Evolutionary conservation across 2,329 filamentous ascomycete species (phyloP).

Genomic region (Onygenales sp.): DNA sequence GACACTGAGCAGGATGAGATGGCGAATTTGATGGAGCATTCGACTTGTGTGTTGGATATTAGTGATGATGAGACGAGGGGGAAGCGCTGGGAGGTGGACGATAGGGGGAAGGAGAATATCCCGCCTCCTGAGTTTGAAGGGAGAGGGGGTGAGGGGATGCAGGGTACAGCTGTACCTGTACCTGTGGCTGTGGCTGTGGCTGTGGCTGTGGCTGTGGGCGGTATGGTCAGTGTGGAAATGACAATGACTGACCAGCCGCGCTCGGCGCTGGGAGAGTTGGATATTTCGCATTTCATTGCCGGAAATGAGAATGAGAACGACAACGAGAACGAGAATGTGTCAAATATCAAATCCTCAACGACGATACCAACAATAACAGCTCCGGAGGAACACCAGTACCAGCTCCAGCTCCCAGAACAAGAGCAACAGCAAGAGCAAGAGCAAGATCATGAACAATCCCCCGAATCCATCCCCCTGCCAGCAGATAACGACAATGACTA

Average conservation of each 20-base stretch:
- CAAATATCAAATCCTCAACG: not conserved
- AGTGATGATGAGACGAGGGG: constrained; percentile 62
- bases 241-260: constrained; percentile 57
- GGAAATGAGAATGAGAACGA: constrained; percentile 46
- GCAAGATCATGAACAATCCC: not conserved
- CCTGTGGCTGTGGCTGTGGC: constrained; percentile 6
- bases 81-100: constrained; percentile 46
- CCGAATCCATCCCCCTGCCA: not conserved
- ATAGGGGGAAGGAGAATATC: constrained; percentile 84
- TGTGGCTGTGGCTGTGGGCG: constrained; percentile 11
- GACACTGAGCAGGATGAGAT: constrained; percentile 85
- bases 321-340: not conserved
- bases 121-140: constrained; percentile 48
- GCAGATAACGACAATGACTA: not conserved
- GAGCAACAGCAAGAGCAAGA: not conserved
- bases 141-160: constrained; percentile 16
- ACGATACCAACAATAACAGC: not conserved
- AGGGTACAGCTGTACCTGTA: constrained; percentile 16
- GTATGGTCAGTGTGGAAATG: constrained; percentile 29
- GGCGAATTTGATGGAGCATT: constrained; percentile 87
- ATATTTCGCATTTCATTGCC: constrained; percentile 58
- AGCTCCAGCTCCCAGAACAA: not conserved
- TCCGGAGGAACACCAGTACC: not conserved
- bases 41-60: constrained; percentile 77
- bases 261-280: constrained; percentile 57